A percentile compares a stretch with the other conserved stretches of the same genome.
Conservation (phyloP, 2,329 filamentous ascomycete species). For the Colletotrichum magnum region DNA sequence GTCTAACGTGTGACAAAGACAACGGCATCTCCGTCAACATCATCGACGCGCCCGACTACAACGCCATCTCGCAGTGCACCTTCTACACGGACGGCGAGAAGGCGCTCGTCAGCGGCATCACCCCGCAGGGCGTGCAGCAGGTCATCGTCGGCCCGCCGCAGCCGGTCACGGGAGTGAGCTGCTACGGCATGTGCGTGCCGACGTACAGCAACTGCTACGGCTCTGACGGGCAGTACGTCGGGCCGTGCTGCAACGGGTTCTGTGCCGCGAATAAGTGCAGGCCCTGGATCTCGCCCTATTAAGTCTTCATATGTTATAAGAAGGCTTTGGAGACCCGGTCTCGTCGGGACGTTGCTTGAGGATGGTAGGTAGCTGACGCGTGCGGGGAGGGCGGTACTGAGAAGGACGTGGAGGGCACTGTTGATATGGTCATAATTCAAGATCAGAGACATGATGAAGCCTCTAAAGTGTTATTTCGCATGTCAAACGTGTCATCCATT, state of each 20-base stretch:
- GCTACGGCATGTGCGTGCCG: conserved; percentile 58
- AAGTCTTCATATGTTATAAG: background rate
- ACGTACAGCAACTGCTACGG: conserved; percentile 56
- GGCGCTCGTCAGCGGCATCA: conserved; percentile 50
- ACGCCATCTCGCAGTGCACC: conserved; percentile 57
- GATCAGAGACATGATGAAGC: too few species aligned
- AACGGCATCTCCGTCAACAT: conserved; percentile 55
- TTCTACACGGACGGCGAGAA: conserved; percentile 55
- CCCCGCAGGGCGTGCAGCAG: conserved; percentile 51
- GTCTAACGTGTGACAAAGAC: conserved; percentile 47
- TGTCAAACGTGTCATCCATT: too few species aligned
- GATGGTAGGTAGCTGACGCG: too few species aligned
- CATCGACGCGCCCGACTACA: conserved; percentile 60
- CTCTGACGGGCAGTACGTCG: conserved; percentile 51
- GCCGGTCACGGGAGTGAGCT: conserved; percentile 58
- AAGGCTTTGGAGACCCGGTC: too few species aligned
- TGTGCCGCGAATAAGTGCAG: conserved; percentile 59
- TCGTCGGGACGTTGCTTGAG: too few species aligned
- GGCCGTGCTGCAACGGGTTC: conserved; percentile 59
- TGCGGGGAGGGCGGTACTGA: too few species aligned
- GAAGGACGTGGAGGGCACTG: too few species aligned
- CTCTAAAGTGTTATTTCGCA: too few species aligned
- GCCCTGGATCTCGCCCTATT: conserved; percentile 49
- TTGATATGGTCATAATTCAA: too few species aligned
- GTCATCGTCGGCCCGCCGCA: conserved; percentile 61